Conservation (phyloP, 2,329 filamentous ascomycete genomes). For the Ascochyta fabae region DNA sequence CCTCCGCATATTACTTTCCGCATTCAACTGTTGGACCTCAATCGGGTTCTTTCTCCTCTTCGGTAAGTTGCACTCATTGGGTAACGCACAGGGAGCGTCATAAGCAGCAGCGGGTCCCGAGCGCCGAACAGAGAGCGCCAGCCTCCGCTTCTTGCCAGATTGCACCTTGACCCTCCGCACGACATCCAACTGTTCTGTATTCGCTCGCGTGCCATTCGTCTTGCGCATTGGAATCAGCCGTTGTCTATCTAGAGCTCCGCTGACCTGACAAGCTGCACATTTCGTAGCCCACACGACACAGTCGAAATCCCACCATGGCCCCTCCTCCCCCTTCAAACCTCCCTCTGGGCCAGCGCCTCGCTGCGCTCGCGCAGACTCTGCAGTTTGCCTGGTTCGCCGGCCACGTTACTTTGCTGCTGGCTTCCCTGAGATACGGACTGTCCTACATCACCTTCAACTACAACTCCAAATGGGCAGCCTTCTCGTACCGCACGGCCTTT, state of each 20-base stretch:
- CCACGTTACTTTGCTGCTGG: conserved; percentile 84
- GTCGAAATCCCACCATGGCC: conserved; percentile 62
- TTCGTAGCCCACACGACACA: conserved; percentile 39
- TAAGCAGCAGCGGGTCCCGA: conserved; percentile 37
- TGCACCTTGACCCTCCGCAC: conserved; percentile 33
- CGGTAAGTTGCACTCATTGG: conserved; percentile 37
- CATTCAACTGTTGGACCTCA: conserved; percentile 2
- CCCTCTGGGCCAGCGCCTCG: conserved; percentile 76
- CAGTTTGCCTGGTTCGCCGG: conserved; percentile 80
- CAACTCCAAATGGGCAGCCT: conserved; percentile 75
- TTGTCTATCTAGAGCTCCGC: conserved; percentile 26
- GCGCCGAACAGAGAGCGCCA: conserved; percentile 32
- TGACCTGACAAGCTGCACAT: conserved; percentile 35
- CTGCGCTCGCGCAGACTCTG: conserved; percentile 82
- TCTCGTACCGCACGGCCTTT: conserved; percentile 91
- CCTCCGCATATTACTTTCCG: conserved; percentile 6
- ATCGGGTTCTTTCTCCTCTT: conserved; percentile 24
- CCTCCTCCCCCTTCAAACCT: conserved; percentile 73
- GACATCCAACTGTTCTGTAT: conserved; percentile 22
- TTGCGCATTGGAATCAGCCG: conserved; percentile 23
- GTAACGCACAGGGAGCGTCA: conserved; percentile 36
- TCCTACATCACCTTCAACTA: conserved; percentile 92
- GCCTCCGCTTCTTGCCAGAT: conserved; percentile 46
- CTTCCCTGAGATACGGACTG: conserved; percentile 80
- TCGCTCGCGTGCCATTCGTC: conserved; percentile 18